A percentile compares a stretch with the other conserved stretches of the same genome.
These are phyloP conservation scores for Secale cereale DNA, from an alignment of 176 grass and related monocot genomes.

Conservation along the genomic window DNA sequence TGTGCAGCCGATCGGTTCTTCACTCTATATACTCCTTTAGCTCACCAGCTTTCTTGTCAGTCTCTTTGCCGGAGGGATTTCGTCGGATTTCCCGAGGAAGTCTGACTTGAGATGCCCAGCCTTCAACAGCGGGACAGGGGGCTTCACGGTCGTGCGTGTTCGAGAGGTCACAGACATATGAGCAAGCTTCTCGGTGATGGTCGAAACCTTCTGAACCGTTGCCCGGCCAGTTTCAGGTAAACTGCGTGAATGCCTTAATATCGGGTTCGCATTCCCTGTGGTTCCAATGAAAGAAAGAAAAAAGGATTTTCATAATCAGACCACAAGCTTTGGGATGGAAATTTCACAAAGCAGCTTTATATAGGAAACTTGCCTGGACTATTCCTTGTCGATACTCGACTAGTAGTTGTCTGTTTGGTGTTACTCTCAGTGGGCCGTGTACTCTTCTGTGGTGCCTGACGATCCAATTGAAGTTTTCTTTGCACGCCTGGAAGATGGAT, in stretches of 20 bases:
- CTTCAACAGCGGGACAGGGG: constrained; percentile 58
- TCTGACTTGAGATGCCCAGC: constrained; percentile 64
- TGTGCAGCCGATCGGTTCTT: neutral
- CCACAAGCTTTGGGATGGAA: neutral
- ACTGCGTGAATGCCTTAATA: constrained; percentile 51
- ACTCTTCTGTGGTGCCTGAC: constrained; percentile 56
- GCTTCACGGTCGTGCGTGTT: constrained; percentile 33
- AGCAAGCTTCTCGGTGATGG: constrained; percentile 60
- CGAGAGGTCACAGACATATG: constrained; percentile 57
- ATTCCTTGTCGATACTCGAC: constrained; percentile 58
- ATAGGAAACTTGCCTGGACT: constrained; percentile 58
- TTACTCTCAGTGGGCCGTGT: constrained; percentile 50
- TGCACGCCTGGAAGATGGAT: constrained; percentile 59
- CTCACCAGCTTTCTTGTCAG: constrained; percentile 67
- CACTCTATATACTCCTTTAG: constrained; percentile 31
- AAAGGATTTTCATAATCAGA: neutral
- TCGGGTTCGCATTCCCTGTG: constrained; percentile 44
- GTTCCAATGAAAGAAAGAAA: constrained; percentile 11
- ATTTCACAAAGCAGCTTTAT: neutral
- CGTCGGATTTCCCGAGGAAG: constrained; percentile 52
- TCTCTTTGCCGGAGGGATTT: constrained; percentile 65
- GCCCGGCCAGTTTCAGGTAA: constrained; percentile 38
- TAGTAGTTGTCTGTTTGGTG: constrained; percentile 47
- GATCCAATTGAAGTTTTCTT: constrained; percentile 87
- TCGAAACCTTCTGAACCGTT: constrained; percentile 50